Evolutionary conservation across 306 rosid genomes (phyloP).

Genomic region (Ammopiptanthus mongolicus): DNA sequence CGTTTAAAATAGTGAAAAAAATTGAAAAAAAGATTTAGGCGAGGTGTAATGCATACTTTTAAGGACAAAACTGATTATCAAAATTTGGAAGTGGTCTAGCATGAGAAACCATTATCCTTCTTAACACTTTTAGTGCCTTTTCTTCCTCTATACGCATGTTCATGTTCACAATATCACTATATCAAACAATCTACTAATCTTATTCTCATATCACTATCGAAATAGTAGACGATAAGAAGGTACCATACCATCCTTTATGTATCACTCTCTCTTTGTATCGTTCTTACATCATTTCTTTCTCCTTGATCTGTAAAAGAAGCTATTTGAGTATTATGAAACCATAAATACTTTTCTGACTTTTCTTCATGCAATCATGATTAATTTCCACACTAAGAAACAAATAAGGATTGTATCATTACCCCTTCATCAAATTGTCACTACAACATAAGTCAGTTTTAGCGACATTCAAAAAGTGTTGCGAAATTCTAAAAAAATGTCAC

Average conservation of each 20-base stretch:
- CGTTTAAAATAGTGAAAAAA: neutral
- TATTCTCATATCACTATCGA: neutral
- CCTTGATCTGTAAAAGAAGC: conserved; percentile 52
- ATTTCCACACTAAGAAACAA: neutral
- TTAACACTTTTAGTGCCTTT: conserved; percentile 75
- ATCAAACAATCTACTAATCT: neutral
- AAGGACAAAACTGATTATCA: conserved; percentile 66
- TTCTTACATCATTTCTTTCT: conserved; percentile 76
- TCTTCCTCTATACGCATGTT: conserved; percentile 80
- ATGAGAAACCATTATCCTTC: conserved; percentile 88
- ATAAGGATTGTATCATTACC: conserved; percentile 33
- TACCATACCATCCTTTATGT: conserved; percentile 67
- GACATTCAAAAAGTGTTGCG: too few relatives aligned
- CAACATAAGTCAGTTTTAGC: too few relatives aligned
- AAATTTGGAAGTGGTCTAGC: conserved; percentile 84
- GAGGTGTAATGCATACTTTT: conserved; percentile 45
- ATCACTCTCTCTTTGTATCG: conserved; percentile 89
- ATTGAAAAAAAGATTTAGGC: neutral
- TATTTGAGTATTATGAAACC: conserved; percentile 11
- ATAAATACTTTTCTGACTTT: neutral
- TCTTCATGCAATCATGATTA: neutral
- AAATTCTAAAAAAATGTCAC: too few relatives aligned
- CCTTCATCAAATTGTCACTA: conserved; percentile 75
- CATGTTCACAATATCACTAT: neutral
- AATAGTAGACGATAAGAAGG: neutral